These are phyloP conservation scores for Lactifluus volemus DNA, from an alignment of 768 basidiomycete genomes.

Conservation along the genomic window DNA sequence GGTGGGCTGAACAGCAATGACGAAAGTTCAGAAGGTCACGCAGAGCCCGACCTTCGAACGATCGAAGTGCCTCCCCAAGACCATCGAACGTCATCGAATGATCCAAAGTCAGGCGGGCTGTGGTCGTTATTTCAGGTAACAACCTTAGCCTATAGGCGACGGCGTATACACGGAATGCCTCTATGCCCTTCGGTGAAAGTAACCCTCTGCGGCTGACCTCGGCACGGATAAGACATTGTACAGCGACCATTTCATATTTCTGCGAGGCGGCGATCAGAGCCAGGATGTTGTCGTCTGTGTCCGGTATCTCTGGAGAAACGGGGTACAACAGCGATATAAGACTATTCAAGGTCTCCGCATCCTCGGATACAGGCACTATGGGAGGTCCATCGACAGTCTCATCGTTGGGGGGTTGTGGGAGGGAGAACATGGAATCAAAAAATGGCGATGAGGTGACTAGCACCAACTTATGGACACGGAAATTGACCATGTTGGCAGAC, in stretches of 20 bases:
- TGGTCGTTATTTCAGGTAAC: background rate
- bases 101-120: no score
- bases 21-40: background rate
- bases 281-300: background rate
- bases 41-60: background rate
- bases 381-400: background rate
- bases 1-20: background rate
- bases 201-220: background rate
- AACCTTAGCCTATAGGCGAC: background rate
- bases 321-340: slow-evolving; percentile 2
- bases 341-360: background rate
- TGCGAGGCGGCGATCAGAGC: background rate
- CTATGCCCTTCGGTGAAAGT: background rate
- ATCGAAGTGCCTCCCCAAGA: background rate
- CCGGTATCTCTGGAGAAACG: background rate
- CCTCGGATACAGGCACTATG: background rate
- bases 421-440: background rate
- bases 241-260: slow-evolving; percentile 3
- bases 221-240: background rate
- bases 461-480: background rate
- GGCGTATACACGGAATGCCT: background rate
- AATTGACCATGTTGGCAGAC: background rate
- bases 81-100: background rate
- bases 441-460: background rate
- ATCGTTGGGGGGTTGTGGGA: background rate